Conservation (phyloP, 345 rosid species). For the Ceriops zippeliana region DNA sequence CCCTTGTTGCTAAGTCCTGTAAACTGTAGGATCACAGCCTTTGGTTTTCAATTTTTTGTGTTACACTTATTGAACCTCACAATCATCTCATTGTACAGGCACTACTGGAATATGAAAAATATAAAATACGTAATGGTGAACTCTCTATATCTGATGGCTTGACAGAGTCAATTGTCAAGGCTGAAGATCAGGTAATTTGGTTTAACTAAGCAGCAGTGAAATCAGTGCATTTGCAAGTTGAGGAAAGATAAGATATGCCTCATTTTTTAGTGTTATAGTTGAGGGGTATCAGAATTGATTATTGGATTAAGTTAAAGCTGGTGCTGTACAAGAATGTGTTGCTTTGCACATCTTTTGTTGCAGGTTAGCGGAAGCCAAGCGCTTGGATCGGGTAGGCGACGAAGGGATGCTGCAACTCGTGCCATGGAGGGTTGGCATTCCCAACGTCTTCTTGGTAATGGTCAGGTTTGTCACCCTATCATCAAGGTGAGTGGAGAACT, state of each 20-base stretch:
- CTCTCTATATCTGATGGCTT: constrained; percentile 28
- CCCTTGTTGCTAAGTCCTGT: not conserved
- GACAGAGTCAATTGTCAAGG: constrained; percentile 18
- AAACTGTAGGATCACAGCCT: not conserved
- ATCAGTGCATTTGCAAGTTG: not conserved
- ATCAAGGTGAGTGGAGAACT: constrained; percentile 21
- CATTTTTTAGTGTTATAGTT: too few species aligned
- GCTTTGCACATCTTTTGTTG: not conserved
- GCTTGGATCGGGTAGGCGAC: constrained; percentile 26
- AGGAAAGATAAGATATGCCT: too few species aligned
- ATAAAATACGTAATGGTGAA: constrained; percentile 29
- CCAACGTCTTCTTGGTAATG: constrained; percentile 34
- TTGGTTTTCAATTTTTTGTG: not conserved
- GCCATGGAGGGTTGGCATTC: constrained; percentile 41
- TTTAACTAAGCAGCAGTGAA: not conserved
- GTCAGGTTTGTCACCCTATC: constrained; percentile 31
- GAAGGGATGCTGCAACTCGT: constrained; percentile 36
- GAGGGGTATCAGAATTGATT: not conserved
- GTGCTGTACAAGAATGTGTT: not conserved
- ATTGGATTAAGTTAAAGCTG: not conserved
- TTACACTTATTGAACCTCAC: not conserved
- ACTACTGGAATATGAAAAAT: constrained; percentile 32
- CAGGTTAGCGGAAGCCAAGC: constrained; percentile 29
- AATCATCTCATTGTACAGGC: constrained; percentile 18
- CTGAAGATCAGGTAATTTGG: constrained; percentile 28